Conservation (phyloP, 257 asterid genomes). For the Pogostemon cablin region DNA sequence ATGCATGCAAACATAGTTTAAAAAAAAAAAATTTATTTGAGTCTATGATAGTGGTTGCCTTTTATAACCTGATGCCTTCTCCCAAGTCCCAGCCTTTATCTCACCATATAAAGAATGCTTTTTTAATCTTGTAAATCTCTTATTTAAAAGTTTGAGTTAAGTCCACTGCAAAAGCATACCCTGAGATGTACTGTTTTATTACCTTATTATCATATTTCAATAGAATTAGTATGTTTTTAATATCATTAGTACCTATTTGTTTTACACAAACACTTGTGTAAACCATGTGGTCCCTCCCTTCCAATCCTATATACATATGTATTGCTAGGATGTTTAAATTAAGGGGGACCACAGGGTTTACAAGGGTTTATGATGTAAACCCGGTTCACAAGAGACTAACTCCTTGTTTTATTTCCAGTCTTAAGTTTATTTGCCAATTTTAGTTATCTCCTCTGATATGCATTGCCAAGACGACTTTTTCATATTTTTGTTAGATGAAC, state of each 20-base stretch:
- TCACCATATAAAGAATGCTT: not conserved
- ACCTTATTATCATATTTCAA: slow-evolving; percentile 18
- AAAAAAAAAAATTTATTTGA: not conserved
- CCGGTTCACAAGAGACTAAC: too few relatives aligned
- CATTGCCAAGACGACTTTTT: slow-evolving; percentile 6
- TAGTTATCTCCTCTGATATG: slow-evolving; percentile 7
- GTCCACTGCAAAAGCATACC: slow-evolving; percentile 7
- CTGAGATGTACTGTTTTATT: not conserved
- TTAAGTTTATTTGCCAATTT: slow-evolving; percentile 1
- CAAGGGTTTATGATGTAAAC: too few relatives aligned
- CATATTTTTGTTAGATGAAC: not conserved
- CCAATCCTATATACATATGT: too few relatives aligned
- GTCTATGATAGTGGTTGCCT: slow-evolving; percentile 3
- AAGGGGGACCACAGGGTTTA: too few relatives aligned
- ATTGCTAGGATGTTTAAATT: too few relatives aligned
- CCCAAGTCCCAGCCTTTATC: not conserved
- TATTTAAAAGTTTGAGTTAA: slow-evolving; percentile 5
- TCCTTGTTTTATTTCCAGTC: not conserved
- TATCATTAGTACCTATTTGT: not conserved
- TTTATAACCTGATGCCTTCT: not conserved
- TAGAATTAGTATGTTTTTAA: not conserved
- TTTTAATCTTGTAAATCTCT: slow-evolving; percentile 1
- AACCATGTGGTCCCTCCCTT: too few relatives aligned
- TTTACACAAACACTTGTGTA: too few relatives aligned
- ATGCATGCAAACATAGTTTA: not conserved